Conservation (phyloP, 1,284 basidiomycete species). For the Sporisorium sorghi region DNA sequence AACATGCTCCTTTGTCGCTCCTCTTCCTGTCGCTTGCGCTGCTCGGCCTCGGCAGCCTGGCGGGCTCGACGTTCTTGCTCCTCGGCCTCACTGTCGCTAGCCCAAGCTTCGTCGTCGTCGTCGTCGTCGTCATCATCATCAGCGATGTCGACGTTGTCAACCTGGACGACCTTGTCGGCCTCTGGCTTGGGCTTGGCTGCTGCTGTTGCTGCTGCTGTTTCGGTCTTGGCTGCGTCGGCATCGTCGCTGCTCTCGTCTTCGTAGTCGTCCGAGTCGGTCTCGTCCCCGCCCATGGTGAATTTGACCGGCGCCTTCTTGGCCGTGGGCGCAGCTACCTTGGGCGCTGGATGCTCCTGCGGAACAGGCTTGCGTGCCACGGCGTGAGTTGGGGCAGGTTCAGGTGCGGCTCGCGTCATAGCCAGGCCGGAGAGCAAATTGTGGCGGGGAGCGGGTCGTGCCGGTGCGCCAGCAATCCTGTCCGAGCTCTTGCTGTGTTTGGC, state of each 20-base stretch:
- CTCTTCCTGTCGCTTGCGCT: constrained; percentile 73
- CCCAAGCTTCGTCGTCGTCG: constrained; percentile 67
- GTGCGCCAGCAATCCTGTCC: constrained; percentile 31
- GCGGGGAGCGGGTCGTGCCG: constrained; percentile 31
- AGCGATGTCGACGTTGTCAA: too few species aligned
- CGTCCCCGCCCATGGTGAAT: constrained; percentile 66
- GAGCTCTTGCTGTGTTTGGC: constrained; percentile 54
- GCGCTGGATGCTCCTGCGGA: constrained; percentile 10
- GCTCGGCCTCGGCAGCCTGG: constrained; percentile 68
- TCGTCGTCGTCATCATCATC: constrained; percentile 29
- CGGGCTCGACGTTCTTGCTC: constrained; percentile 65
- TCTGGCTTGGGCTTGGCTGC: constrained; percentile 13
- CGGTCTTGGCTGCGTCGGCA: constrained; percentile 13
- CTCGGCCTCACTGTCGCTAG: constrained; percentile 67
- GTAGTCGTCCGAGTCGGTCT: constrained; percentile 58
- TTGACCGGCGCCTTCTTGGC: constrained; percentile 49
- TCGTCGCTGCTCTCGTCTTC: constrained; percentile 52
- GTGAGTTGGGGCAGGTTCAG: constrained; percentile 26
- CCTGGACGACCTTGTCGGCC: constrained; percentile 30
- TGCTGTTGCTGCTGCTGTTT: background rate
- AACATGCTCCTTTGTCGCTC: constrained; percentile 81
- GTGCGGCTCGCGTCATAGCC: constrained; percentile 50
- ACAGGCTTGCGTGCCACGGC: constrained; percentile 46
- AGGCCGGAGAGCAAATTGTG: constrained; percentile 48
- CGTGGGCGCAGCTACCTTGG: constrained; percentile 19